A percentile compares a stretch with the other conserved stretches of the same genome.
Conservation (phyloP, 192 early-diverging fungal species). For the Chytriomyces sp. region DNA sequence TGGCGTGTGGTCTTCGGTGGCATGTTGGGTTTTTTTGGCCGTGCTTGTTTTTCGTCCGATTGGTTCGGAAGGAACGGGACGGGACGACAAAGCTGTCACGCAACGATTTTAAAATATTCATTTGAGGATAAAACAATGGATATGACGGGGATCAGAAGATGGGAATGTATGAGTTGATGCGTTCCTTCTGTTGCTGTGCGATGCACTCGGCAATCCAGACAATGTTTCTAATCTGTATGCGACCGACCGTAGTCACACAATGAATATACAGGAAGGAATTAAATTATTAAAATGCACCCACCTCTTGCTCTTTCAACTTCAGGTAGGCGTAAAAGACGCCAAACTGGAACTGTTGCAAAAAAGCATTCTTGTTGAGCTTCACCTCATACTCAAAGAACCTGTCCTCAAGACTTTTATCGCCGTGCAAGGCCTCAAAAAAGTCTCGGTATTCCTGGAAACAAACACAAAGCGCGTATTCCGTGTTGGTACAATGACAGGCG, state of each 20-base stretch:
- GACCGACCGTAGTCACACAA: neutral
- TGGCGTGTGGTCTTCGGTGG: neutral
- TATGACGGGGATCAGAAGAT: conserved; percentile 74
- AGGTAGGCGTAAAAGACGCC: conserved; percentile 94
- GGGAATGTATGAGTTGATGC: conserved; percentile 90
- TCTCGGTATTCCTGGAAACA: conserved; percentile 75
- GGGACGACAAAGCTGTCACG: neutral
- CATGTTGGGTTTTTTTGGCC: neutral
- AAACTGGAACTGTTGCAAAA: conserved; percentile 97
- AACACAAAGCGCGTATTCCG: neutral
- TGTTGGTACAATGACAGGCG: neutral
- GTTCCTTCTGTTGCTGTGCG: conserved; percentile 95
- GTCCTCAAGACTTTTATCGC: conserved; percentile 85
- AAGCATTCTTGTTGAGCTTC: conserved; percentile 87
- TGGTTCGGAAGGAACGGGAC: neutral
- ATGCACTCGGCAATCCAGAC: conserved; percentile 99
- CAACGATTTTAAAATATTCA: neutral
- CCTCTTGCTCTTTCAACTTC: conserved; percentile 96
- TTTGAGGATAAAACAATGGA: neutral
- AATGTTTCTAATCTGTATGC: conserved; percentile 80
- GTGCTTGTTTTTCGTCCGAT: neutral
- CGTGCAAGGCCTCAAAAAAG: conserved; percentile 75
- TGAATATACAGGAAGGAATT: neutral
- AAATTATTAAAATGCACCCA: neutral
- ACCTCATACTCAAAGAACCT: conserved; percentile 96